A percentile compares a stretch with the other conserved stretches of the same genome.
phyloP scores from a whole-genome alignment of 1,139 yeast genomes.

The Debaryomyces sp. region DNA sequence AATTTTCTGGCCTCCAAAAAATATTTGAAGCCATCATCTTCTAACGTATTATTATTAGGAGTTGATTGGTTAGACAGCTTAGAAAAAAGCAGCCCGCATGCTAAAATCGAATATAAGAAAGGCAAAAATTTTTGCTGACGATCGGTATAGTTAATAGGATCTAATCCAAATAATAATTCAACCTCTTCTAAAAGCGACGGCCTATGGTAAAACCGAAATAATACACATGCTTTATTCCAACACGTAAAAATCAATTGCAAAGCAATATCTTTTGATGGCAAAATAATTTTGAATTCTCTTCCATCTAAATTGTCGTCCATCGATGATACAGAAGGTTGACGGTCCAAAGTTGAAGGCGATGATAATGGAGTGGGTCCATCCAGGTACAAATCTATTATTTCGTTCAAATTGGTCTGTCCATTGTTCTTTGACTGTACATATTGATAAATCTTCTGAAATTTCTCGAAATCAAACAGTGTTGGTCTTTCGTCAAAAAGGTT shows the following conservation, averaged over 20 bases:
- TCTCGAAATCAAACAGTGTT: constrained; percentile 35
- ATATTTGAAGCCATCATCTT: constrained; percentile 81
- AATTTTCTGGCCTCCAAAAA: constrained; percentile 81
- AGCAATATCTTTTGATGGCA: constrained; percentile 79
- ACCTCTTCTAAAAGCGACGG: constrained; percentile 70
- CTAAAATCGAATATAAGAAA: constrained; percentile 62
- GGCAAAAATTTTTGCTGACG: constrained; percentile 80
- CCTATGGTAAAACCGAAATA: constrained; percentile 82
- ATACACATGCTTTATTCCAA: constrained; percentile 84
- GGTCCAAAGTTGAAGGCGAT: constrained; percentile 14
- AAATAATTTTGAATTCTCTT: constrained; percentile 60
- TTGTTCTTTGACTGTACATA: constrained; percentile 25
- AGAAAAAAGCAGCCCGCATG: constrained; percentile 70
- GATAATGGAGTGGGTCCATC: constrained; percentile 21
- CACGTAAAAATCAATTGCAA: constrained; percentile 71
- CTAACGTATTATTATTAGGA: constrained; percentile 51
- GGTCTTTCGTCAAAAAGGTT: constrained; percentile 37
- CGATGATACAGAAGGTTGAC: constrained; percentile 21
- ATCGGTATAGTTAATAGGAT: constrained; percentile 68
- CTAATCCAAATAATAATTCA: constrained; percentile 56
- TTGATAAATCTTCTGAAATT: constrained; percentile 28
- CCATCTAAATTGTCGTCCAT: constrained; percentile 22
- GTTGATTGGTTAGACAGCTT: constrained; percentile 32
- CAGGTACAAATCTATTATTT: constrained; percentile 27
- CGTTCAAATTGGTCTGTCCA: constrained; percentile 20